Evolutionary conservation across 495 filamentous ascomycete genomes (phyloP).

Genomic region (Rhypophila decipiens): DNA sequence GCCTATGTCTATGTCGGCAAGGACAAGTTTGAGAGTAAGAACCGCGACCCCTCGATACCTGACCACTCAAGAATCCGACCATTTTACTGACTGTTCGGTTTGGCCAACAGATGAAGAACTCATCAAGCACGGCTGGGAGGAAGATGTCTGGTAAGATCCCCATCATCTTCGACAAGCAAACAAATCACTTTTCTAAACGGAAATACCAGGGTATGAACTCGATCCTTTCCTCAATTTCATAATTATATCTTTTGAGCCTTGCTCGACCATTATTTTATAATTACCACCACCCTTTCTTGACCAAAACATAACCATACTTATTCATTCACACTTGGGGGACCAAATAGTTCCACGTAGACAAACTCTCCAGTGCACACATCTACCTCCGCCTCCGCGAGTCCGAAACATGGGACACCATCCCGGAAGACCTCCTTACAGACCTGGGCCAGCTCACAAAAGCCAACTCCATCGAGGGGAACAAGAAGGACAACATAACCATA

Average conservation of each 20-base stretch:
- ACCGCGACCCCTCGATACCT: too few species aligned
- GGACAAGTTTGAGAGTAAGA: slow-evolving; percentile 97
- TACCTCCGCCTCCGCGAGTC: slow-evolving; percentile 81
- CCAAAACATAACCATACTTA: not conserved
- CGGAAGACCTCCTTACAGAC: slow-evolving; percentile 68
- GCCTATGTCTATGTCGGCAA: slow-evolving; percentile 95
- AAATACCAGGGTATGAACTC: slow-evolving; percentile 8
- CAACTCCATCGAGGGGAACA: slow-evolving; percentile 98
- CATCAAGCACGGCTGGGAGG: slow-evolving; percentile 86
- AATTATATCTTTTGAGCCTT: slow-evolving; percentile 1
- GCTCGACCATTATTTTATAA: not conserved
- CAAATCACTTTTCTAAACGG: too few species aligned
- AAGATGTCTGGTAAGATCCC: slow-evolving; percentile 94
- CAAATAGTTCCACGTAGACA: slow-evolving; percentile 89
- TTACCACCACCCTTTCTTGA: not conserved
- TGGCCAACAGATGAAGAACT: slow-evolving; percentile 76
- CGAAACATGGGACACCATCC: slow-evolving; percentile 79
- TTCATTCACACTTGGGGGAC: not conserved
- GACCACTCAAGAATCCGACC: too few species aligned
- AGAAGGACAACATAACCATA: slow-evolving; percentile 93
- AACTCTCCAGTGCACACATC: slow-evolving; percentile 92
- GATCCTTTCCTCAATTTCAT: not conserved
- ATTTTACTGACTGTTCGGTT: slow-evolving; percentile 4
- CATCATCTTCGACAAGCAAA: too few species aligned
- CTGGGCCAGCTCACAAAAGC: slow-evolving; percentile 95